Evolutionary conservation across 2,329 filamentous ascomycete species (phyloP), one percentile per base, ranked within the genome.

Genomic region (Trichoderma simmonsii): DNA sequence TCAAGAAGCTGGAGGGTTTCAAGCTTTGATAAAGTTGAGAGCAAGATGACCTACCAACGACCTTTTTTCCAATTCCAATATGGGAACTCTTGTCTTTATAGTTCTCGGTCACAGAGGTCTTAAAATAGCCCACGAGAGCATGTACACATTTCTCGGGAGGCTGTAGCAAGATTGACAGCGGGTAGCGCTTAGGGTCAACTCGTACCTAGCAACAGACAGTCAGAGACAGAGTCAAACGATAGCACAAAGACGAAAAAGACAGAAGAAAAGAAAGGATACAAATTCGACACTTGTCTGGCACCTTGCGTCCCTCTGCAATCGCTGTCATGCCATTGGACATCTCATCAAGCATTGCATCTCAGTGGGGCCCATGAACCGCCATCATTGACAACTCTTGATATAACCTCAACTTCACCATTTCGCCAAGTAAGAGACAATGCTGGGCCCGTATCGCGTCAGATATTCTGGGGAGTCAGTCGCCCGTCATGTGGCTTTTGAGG

Each of bases 121-220:
- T 80, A 81, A 81, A 82, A 79, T 74, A 81, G 79, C 79, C 79
- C 79, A 79, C 77, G 79, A 81, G 79, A 81, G 79, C 75, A 78
- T 71, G 73, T 71, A 75, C 76, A 78, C 76, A 78, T 76, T 83
- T 81, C 79, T 81, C 83, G 78, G 82, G 77, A 80, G 81, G 85
- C 85, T 86, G 85, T 86, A 87, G 83, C 85, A 84, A 83, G 83
- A 83, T 82, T 84, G 81, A 84, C 83, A 86, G 86, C 86, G 86
- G 84, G 84, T 88, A 88, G 87, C 86, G 85, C 86, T 86, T 85
- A 82, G 85, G 83, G 84, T 84, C 84, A 89, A 87, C 88, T 88
- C 87, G 87, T 88, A 89, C 87, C 88, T 92, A 92, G 90, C 82
- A 82, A 82, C 82, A 81, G 76, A 80, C 79, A 81, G 74, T 73